Evolutionary conservation across 2,329 filamentous ascomycete species (phyloP), one percentile per base, ranked within the genome.

Genomic region (Aspergillus japonicus): DNA sequence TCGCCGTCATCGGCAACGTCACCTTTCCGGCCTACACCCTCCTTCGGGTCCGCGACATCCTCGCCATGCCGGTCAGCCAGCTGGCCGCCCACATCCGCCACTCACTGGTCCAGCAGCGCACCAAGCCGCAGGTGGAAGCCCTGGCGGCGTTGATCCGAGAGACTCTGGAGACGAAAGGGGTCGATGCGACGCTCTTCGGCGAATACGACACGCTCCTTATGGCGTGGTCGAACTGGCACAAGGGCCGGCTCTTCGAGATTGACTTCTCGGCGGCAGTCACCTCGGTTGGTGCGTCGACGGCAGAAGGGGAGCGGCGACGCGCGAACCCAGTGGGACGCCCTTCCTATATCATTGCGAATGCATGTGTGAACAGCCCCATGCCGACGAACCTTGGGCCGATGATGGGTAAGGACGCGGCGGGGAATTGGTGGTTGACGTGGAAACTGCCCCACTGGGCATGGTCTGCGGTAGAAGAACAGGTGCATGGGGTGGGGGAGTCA

Each of bases 181-280:
- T 44, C 8, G 39, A 44, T 16, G 39, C 39, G 5, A 44, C 73
- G 2, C 42, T 73, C 1, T 75, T 69, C 39, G 75, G 78, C 4
- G 69, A 73, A 16, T 39, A 72, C 0, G 65, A 68, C 44, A 66
- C 67, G 19, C 35, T 72, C 8, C 66, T 80, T 7, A 56, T 81
- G n/a, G 58, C 65, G 2, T 70, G 75, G 39, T 75, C 70, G 8
- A 81, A 81, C 61, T 79, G 77, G 76, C 67, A 71, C 5, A 73
- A 73, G 48, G 75, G 68, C 7, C 66, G 72, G 42, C 66, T 81
- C 23, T 75, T 73, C 48, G 64, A 72, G 2, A 65, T 69, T 6
- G 77, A 81, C 64, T 81, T 81, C 52, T 68, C 69, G 47, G 44
- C 59, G 24, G 65, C 68, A 14, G 44, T 73, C 33, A 10, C 67